phyloP scores from a whole-genome alignment of 2,329 filamentous ascomycete species.

The Arthrinium phaeospermum region DNA sequence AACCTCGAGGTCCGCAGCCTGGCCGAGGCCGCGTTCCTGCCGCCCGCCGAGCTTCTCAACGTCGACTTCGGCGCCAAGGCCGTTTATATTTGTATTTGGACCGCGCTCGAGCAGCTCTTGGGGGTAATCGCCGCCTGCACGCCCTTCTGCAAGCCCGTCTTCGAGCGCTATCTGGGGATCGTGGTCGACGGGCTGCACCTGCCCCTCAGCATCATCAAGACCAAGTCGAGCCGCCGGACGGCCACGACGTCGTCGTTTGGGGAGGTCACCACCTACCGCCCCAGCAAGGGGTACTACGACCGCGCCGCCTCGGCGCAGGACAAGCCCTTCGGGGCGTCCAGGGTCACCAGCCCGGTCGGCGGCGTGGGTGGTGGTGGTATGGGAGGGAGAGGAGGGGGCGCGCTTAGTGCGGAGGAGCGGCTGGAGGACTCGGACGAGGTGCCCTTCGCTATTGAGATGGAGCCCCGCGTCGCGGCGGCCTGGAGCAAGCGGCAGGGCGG shows the following conservation, averaged over 20 bases:
- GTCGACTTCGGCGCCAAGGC: neutral
- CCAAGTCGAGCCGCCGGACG: neutral
- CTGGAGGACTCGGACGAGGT: neutral
- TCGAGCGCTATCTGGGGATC: neutral
- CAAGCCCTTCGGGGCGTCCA: neutral
- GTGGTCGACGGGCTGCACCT: neutral
- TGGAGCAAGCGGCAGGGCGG: neutral
- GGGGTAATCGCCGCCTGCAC: slow-evolving; percentile 13
- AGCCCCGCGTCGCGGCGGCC: neutral
- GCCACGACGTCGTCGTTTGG: neutral
- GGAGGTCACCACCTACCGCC: neutral
- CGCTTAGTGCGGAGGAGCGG: neutral
- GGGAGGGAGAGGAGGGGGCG: neutral
- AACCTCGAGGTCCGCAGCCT: slow-evolving; percentile 6
- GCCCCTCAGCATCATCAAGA: neutral
- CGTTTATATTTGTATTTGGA: neutral
- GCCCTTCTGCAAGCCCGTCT: slow-evolving; percentile 17
- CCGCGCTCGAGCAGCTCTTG: slow-evolving; percentile 11
- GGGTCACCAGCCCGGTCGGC: neutral
- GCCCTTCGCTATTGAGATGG: slow-evolving; percentile 10
- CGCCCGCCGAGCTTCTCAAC: neutral
- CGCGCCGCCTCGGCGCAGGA: neutral
- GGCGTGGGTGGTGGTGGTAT: neutral
- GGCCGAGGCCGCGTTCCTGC: neutral
- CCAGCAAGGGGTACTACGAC: neutral